phyloP scores from a whole-genome alignment of 1,284 basidiomycete genomes.

The Xerocomus minutiporus region DNA sequence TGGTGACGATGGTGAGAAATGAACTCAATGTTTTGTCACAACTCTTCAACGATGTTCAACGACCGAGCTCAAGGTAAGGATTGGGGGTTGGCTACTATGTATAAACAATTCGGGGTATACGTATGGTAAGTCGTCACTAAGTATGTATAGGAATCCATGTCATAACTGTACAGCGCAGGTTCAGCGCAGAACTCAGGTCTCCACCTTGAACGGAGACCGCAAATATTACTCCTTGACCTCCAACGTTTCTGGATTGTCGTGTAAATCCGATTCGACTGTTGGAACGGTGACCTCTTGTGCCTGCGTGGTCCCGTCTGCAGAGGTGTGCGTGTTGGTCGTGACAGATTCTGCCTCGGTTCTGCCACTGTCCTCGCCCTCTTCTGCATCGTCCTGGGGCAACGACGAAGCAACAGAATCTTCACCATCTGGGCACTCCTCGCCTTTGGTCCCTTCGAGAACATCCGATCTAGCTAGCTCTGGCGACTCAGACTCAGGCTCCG shows the following conservation, averaged over 20 bases:
- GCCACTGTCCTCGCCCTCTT: constrained; percentile 7
- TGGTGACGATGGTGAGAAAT: neutral
- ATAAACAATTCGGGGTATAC: constrained; percentile 23
- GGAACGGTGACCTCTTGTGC: constrained; percentile 4
- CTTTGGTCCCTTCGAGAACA: constrained; percentile 33
- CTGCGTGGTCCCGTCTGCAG: constrained; percentile 2
- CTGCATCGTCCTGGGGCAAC: constrained; percentile 8
- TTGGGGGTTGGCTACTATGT: constrained; percentile 8
- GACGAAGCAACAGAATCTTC: constrained; percentile 26
- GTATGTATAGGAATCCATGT: constrained; percentile 11
- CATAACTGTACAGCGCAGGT: constrained; percentile 10
- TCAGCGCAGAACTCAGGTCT: neutral
- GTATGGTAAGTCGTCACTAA: constrained; percentile 12
- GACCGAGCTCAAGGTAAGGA: constrained; percentile 1
- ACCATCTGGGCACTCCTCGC: constrained; percentile 24
- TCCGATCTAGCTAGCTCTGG: constrained; percentile 18
- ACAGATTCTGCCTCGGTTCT: constrained; percentile 2
- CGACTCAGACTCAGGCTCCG: constrained; percentile 11
- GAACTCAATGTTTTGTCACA: neutral
- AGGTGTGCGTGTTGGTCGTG: neutral
- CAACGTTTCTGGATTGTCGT: constrained; percentile 13
- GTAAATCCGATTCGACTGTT: constrained; percentile 2
- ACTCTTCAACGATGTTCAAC: neutral
- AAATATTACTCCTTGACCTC: constrained; percentile 19
- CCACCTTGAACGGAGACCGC: neutral